Evolutionary conservation across 495 filamentous ascomycete genomes (phyloP).

Genomic region (Hypoxylon fuscum): DNA sequence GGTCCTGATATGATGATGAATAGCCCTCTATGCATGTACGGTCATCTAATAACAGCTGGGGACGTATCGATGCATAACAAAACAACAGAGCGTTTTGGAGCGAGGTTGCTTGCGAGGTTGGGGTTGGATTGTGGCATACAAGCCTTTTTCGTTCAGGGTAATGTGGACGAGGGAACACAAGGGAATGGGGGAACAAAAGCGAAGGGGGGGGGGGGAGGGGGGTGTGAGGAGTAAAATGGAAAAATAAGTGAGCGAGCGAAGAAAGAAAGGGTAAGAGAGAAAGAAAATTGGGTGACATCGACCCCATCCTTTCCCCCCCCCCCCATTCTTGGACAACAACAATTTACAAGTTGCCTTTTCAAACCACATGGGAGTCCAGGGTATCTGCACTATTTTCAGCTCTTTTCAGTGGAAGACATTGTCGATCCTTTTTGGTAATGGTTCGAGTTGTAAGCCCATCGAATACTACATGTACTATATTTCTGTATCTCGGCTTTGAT

Average conservation of each 20-base stretch:
- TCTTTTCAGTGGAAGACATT: conserved; percentile 5
- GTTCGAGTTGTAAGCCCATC: not conserved
- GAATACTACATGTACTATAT: no score
- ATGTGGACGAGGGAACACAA: not conserved
- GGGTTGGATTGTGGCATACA: not conserved
- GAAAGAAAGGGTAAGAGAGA: not conserved
- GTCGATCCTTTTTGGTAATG: conserved; percentile 11
- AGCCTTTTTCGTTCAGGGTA: not conserved
- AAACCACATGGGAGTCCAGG: conserved; percentile 14
- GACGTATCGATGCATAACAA: conserved; percentile 25
- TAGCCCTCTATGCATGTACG: conserved; percentile 22
- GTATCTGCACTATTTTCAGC: not conserved
- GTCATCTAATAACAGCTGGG: conserved; percentile 22
- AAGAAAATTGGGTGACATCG: conserved; percentile 25
- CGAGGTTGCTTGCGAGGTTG: conserved; percentile 1
- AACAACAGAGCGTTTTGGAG: not conserved
- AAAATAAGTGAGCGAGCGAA: conserved; percentile 5
- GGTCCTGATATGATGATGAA: conserved; percentile 29
- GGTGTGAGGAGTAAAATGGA: not conserved
- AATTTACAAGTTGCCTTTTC: not conserved
- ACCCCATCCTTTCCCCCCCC: conserved; percentile 7
- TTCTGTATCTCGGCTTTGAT: no score
- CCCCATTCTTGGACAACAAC: conserved; percentile 2
- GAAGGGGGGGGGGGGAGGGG: not conserved
- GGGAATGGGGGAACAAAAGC: conserved; percentile 2